These are phyloP conservation scores for Solanum aculeatissimum DNA, from an alignment of 305 asterid species.

Conservation along the genomic window DNA sequence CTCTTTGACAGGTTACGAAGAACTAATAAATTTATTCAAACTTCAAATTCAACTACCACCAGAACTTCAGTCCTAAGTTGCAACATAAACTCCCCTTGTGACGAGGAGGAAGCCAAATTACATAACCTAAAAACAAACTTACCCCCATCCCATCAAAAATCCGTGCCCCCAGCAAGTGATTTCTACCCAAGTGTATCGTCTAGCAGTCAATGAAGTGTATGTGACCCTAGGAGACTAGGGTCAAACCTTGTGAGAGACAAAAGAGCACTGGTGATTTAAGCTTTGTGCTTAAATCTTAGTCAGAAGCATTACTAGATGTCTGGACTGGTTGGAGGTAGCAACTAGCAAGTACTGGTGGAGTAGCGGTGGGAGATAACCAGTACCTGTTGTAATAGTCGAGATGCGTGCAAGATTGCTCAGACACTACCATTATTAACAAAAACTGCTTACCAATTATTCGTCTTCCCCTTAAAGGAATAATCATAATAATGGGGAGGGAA, in stretches of 20 bases:
- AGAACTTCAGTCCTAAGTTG: neutral
- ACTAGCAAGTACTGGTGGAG: neutral
- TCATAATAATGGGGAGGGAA: neutral
- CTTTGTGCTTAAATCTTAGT: neutral
- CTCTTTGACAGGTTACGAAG: neutral
- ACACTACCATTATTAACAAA: neutral
- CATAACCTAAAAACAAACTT: neutral
- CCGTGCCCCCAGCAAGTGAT: neutral
- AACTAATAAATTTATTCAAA: neutral
- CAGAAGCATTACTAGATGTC: neutral
- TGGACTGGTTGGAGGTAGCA: neutral
- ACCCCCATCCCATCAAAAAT: neutral
- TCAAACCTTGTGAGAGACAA: neutral
- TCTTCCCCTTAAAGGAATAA: neutral
- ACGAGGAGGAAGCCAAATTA: neutral
- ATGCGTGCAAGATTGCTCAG: neutral
- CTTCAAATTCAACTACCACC: neutral
- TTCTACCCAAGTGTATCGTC: neutral
- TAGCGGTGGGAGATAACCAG: neutral
- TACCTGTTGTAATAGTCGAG: neutral
- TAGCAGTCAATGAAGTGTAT: neutral
- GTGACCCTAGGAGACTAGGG: neutral
- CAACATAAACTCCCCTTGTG: neutral
- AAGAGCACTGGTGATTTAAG: neutral
- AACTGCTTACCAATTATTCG: neutral